These are phyloP conservation scores for Ganoderma multipileum DNA, from an alignment of 1,284 basidiomycete species.

Conservation along the genomic window DNA sequence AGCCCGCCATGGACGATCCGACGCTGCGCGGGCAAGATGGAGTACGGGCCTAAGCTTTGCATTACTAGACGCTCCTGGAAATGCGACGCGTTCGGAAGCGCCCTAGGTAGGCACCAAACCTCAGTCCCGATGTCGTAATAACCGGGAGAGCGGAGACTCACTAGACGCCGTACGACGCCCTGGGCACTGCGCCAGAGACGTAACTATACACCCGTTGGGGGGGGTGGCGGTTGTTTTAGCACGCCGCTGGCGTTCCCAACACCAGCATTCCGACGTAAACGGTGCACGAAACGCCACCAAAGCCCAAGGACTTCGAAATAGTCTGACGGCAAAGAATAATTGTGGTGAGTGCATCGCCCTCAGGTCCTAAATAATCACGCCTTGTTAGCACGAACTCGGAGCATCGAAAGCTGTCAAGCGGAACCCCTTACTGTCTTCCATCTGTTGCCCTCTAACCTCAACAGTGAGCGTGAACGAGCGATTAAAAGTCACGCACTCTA, in stretches of 20 bases:
- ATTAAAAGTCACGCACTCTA: not conserved
- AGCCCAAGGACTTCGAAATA: not conserved
- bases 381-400: not conserved
- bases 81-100: conserved; percentile 8
- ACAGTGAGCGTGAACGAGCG: not conserved
- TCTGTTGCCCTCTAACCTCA: not conserved
- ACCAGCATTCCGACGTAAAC: not conserved
- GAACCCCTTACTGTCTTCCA: not conserved
- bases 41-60: not conserved
- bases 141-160: conserved; percentile 5
- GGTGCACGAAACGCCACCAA: not conserved
- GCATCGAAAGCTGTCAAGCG: not conserved
- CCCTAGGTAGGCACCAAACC: not conserved
- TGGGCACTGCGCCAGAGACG: not conserved
- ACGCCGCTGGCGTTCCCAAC: not conserved
- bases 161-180: not conserved
- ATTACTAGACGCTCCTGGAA: not conserved
- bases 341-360: not conserved
- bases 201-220: not conserved
- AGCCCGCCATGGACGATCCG: not conserved
- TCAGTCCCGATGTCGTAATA: not conserved
- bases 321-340: not conserved
- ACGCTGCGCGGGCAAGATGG: not conserved
- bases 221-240: not conserved
- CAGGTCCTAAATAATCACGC: not conserved